Percentiles rank a stretch among this genome's conserved stretches.
phyloP scores from a whole-genome alignment of 2,329 filamentous ascomycete species.

The Clonostachys sp. region DNA sequence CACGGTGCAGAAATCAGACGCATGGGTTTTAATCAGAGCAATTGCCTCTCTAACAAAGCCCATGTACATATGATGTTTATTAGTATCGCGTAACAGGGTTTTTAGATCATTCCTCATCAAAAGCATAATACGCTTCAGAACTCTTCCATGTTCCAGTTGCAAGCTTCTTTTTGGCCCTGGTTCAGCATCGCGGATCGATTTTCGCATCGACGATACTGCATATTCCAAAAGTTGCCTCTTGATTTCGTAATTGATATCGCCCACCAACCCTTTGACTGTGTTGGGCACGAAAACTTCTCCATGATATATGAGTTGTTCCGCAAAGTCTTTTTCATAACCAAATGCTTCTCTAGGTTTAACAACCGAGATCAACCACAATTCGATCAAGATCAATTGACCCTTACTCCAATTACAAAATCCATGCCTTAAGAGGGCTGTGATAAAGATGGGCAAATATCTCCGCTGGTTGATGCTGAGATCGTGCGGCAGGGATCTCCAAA shows the following conservation, averaged over 20 bases:
- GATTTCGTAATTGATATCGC: constrained; percentile 39
- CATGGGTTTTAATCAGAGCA: constrained; percentile 48
- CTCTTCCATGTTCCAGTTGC: constrained; percentile 32
- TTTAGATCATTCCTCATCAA: constrained; percentile 47
- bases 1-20: constrained; percentile 45
- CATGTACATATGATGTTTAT: constrained; percentile 42
- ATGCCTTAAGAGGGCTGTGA: constrained; percentile 42
- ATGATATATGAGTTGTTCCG: constrained; percentile 34
- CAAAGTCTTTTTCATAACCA: constrained; percentile 44
- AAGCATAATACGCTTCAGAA: constrained; percentile 43
- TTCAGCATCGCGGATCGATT: constrained; percentile 32
- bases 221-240: constrained; percentile 45
- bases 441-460: constrained; percentile 44
- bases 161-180: constrained; percentile 25
- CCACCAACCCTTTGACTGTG: constrained; percentile 25
- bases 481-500: constrained; percentile 39
- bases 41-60: constrained; percentile 47
- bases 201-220: constrained; percentile 45
- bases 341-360: constrained; percentile 42
- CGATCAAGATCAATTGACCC: constrained; percentile 35
- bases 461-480: constrained; percentile 33
- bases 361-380: constrained; percentile 48
- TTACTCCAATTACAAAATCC: constrained; percentile 34
- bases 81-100: constrained; percentile 24
- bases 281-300: constrained; percentile 37